These are phyloP conservation scores for Fusarium lyarnte DNA, from an alignment of 2,329 filamentous ascomycete genomes.

Conservation along the genomic window DNA sequence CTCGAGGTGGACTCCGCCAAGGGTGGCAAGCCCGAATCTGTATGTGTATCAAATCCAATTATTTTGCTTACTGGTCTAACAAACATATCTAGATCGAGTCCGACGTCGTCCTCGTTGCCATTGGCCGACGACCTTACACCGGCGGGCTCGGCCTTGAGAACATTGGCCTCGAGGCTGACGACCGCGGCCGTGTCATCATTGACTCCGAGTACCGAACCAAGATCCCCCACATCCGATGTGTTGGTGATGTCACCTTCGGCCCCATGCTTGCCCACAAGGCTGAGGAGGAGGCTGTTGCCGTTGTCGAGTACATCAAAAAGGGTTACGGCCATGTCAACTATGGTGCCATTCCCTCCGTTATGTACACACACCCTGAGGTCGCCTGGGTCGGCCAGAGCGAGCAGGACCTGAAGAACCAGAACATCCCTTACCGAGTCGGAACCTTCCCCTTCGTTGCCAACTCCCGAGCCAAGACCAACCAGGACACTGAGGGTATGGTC, in stretches of 20 bases:
- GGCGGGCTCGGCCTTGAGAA: constrained; percentile 91
- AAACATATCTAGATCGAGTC: constrained; percentile 77
- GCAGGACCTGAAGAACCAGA: constrained; percentile 89
- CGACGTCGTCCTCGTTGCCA: constrained; percentile 95
- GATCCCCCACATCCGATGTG: constrained; percentile 93
- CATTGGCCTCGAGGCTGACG: constrained; percentile 89
- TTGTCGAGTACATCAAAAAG: constrained; percentile 97
- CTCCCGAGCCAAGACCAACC: constrained; percentile 98
- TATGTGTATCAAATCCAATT: constrained; percentile 57
- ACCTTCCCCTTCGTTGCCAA: constrained; percentile 98
- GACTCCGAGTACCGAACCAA: constrained; percentile 99
- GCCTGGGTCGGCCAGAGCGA: constrained; percentile 99
- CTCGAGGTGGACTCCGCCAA: constrained; percentile 91
- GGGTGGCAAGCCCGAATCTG: constrained; percentile 92
- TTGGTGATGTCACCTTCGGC: constrained; percentile 96
- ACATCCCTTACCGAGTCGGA: constrained; percentile 91
- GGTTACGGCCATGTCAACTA: constrained; percentile 99
- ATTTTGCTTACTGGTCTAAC: constrained; percentile 34
- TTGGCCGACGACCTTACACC: constrained; percentile 95
- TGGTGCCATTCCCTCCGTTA: constrained; percentile 94
- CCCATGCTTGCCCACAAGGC: constrained; percentile 99
- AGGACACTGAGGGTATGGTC: constrained; percentile 93
- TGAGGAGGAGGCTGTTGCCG: constrained; percentile 96
- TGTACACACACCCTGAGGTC: constrained; percentile 99
- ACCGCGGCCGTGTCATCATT: constrained; percentile 93